Percentiles rank a stretch among this genome's conserved stretches.
Evolutionary conservation across 2,329 filamentous ascomycete genomes (phyloP).

Genomic region (Dactylellina leptospora): DNA sequence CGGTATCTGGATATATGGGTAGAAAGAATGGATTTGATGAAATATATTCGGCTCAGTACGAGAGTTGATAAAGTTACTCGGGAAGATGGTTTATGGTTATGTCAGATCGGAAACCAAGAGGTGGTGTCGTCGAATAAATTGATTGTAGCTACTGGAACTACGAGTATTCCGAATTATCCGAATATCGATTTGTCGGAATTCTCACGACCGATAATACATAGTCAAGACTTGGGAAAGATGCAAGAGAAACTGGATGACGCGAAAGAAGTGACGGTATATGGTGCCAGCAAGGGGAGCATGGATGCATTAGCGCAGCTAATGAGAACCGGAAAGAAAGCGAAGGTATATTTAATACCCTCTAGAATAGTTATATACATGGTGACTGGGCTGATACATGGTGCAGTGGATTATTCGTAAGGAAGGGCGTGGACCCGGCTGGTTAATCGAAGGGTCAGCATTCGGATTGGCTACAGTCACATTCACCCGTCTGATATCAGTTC

Average conservation of each 20-base stretch:
- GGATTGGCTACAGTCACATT: constrained; percentile 3
- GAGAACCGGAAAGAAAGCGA: constrained; percentile 65
- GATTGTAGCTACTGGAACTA: constrained; percentile 70
- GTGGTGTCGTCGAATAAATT: constrained; percentile 63
- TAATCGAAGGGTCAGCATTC: constrained; percentile 58
- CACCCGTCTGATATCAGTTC: background rate
- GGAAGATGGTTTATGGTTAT: constrained; percentile 54
- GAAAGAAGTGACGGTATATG: constrained; percentile 65
- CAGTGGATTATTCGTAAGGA: constrained; percentile 67
- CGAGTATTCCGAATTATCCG: constrained; percentile 68
- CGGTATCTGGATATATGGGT: constrained; percentile 68
- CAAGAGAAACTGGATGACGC: constrained; percentile 59
- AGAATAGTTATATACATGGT: background rate
- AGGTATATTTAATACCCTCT: constrained; percentile 55
- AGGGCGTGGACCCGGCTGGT: constrained; percentile 68
- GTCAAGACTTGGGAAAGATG: constrained; percentile 63
- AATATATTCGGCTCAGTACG: constrained; percentile 65
- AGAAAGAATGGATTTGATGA: constrained; percentile 65
- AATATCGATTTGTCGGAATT: constrained; percentile 65
- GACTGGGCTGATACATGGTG: background rate
- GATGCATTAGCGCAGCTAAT: constrained; percentile 70
- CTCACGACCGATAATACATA: constrained; percentile 67
- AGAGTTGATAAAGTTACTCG: constrained; percentile 61
- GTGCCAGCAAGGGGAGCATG: constrained; percentile 71
- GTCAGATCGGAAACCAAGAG: background rate